These are phyloP conservation scores for Lactifluus volemus DNA, from an alignment of 768 basidiomycete species.

Conservation along the genomic window DNA sequence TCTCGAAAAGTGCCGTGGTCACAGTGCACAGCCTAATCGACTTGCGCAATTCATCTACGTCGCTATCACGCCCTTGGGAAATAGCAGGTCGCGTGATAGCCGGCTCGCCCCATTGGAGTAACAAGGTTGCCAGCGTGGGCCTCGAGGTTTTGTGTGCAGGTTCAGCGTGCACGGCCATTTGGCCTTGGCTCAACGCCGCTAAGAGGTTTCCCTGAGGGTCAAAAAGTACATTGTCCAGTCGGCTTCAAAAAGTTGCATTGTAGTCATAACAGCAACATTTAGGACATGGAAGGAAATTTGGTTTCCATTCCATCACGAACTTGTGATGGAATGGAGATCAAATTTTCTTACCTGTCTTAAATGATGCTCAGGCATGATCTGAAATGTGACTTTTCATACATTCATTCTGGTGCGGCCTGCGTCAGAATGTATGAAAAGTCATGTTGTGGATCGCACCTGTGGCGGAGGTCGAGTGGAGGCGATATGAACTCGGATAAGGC, in stretches of 20 bases:
- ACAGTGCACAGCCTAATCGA: conserved; percentile 46
- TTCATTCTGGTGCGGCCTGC: conserved; percentile 23
- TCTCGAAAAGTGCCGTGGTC: conserved; percentile 24
- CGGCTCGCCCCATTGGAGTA: conserved; percentile 40
- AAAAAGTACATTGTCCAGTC: background rate
- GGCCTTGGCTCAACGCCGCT: conserved; percentile 30
- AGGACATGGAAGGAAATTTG: no score
- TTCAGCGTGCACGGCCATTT: conserved; percentile 48
- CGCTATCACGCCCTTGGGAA: conserved; percentile 23
- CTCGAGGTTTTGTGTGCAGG: conserved; percentile 45
- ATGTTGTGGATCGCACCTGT: conserved; percentile 56
- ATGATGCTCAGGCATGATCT: conserved; percentile 33
- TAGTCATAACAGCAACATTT: no score
- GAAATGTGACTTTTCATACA: no score
- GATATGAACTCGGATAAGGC: conserved; percentile 73
- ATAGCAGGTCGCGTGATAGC: conserved; percentile 42
- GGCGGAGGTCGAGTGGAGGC: conserved; percentile 58
- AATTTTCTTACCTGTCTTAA: conserved; percentile 49
- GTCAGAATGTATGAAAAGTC: conserved; percentile 66
- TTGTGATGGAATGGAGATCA: background rate
- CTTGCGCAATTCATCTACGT: conserved; percentile 30
- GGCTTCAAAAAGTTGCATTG: no score
- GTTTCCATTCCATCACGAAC: background rate
- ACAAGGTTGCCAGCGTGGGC: conserved; percentile 45
- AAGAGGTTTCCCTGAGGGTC: conserved; percentile 34